These are phyloP conservation scores for Castanea mollissima DNA, from an alignment of 306 rosid species.

Conservation along the genomic window DNA sequence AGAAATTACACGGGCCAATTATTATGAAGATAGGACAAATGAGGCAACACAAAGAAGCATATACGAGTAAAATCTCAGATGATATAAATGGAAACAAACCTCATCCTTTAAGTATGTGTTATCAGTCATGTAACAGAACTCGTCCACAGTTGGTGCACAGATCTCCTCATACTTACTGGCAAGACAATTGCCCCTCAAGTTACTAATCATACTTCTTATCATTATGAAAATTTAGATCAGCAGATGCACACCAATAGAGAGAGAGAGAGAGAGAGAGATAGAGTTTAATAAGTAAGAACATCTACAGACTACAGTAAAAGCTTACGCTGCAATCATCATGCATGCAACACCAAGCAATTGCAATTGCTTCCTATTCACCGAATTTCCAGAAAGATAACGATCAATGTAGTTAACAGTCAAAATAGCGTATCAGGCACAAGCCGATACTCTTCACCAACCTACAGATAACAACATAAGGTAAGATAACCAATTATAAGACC, in stretches of 20 bases:
- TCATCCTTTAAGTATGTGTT: constrained; percentile 89
- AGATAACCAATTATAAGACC: neutral
- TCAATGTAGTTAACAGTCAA: constrained; percentile 91
- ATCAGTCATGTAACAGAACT: constrained; percentile 93
- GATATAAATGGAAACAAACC: constrained; percentile 45
- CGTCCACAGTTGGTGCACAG: constrained; percentile 96
- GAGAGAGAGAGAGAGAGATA: neutral
- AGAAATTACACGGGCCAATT: constrained; percentile 14
- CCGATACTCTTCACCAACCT: constrained; percentile 97
- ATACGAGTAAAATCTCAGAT: neutral
- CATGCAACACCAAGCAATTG: constrained; percentile 96
- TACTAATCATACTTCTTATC: neutral
- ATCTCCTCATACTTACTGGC: constrained; percentile 93
- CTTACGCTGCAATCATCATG: constrained; percentile 99
- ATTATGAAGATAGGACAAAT: neutral
- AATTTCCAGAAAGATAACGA: constrained; percentile 85
- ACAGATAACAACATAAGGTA: constrained; percentile 18
- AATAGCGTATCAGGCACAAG: constrained; percentile 91
- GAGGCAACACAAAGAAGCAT: constrained; percentile 9
- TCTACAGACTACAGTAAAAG: neutral
- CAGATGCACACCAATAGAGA: neutral
- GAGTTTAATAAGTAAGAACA: neutral
- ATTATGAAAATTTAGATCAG: neutral
- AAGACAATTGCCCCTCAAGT: neutral
- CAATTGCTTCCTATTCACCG: constrained; percentile 75